Evolutionary conservation across 2,329 filamentous ascomycete species (phyloP).

Genomic region (Xylariaceae sp.): DNA sequence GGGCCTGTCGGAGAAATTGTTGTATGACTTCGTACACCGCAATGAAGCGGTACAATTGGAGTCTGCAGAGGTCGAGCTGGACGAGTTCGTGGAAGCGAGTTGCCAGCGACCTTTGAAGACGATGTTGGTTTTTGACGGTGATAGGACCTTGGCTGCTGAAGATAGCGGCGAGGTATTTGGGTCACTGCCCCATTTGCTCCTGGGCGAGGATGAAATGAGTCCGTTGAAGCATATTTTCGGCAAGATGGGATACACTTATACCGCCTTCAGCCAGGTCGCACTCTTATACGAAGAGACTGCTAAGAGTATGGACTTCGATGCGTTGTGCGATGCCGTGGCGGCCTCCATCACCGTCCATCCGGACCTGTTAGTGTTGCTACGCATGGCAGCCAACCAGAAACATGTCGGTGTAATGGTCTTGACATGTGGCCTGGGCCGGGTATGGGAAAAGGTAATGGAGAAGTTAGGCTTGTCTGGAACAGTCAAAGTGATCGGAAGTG

Average conservation of each 20-base stretch:
- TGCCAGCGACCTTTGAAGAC: conserved; percentile 29
- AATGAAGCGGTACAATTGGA: conserved; percentile 37
- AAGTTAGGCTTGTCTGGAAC: conserved; percentile 35
- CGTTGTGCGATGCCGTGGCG: conserved; percentile 42
- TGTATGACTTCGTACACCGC: conserved; percentile 35
- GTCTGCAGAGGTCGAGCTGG: conserved; percentile 30
- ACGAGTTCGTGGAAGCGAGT: conserved; percentile 28
- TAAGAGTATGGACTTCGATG: conserved; percentile 38
- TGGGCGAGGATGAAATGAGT: background rate
- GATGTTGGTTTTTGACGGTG: conserved; percentile 52
- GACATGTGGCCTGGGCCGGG: conserved; percentile 46
- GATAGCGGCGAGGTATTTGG: conserved; percentile 51
- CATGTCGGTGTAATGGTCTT: conserved; percentile 46
- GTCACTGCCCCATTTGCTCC: conserved; percentile 20
- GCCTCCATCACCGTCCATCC: conserved; percentile 38
- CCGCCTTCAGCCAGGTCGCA: conserved; percentile 49
- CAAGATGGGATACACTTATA: conserved; percentile 46
- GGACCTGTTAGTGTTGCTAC: conserved; percentile 44
- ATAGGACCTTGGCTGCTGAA: conserved; percentile 47
- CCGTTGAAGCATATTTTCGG: conserved; percentile 44
- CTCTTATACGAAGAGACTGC: conserved; percentile 47
- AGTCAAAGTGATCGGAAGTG: conserved; percentile 50
- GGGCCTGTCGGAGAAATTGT: too few relatives aligned
- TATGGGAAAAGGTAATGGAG: conserved; percentile 53
- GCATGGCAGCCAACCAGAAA: conserved; percentile 23